These are phyloP conservation scores for Nitzschia sp. DNA, from an alignment of 108 stramenopile species.

Conservation along the genomic window DNA sequence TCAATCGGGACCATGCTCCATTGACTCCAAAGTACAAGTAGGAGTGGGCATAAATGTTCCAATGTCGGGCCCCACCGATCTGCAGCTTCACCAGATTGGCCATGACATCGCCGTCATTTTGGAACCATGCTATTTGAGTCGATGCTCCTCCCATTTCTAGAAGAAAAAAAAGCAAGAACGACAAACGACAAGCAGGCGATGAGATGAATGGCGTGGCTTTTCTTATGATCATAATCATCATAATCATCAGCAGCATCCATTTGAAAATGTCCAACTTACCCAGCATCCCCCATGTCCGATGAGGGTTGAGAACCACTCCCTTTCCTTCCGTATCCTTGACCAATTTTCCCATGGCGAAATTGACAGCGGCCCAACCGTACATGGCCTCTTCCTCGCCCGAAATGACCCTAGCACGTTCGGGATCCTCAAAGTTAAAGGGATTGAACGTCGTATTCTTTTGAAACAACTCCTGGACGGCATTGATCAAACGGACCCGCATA, in stretches of 20 bases:
- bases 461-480: conserved; percentile 62
- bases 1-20: conserved; percentile 48
- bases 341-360: conserved; percentile 76
- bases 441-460: conserved; percentile 58
- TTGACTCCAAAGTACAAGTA: conserved; percentile 89
- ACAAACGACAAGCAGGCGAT: too few species aligned
- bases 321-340: conserved; percentile 60
- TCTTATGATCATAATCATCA: too few species aligned
- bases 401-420: conserved; percentile 67
- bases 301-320: conserved; percentile 20
- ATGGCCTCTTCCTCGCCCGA: conserved; percentile 91
- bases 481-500: conserved; percentile 64
- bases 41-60: conserved; percentile 91
- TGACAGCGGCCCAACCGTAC: conserved; percentile 90
- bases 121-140: conserved; percentile 84
- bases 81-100: conserved; percentile 85
- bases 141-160: conserved; percentile 91
- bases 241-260: too few species aligned
- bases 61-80: conserved; percentile 78
- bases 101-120: conserved; percentile 83
- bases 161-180: too few species aligned
- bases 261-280: too few species aligned
- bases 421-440: conserved; percentile 75
- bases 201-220: too few species aligned
- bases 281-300: conserved; percentile 43